Conservation (phyloP, 805 yeast genomes). For the Yarrowia porcina region DNA sequence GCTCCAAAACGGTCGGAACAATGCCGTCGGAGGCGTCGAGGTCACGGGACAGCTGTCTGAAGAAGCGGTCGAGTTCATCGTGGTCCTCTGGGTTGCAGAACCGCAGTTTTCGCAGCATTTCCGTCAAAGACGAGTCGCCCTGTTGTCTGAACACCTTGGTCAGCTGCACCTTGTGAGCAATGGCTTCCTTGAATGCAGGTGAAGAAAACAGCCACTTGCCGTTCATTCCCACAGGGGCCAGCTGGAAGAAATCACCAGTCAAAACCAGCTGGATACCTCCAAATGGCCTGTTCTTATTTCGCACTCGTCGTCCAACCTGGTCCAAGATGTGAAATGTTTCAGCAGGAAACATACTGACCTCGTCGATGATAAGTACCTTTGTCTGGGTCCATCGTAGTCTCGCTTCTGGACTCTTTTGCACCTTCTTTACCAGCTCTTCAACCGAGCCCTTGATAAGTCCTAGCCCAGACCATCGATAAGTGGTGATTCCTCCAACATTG, state of each 20-base stretch:
- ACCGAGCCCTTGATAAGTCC: constrained; percentile 63
- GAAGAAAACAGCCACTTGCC: constrained; percentile 62
- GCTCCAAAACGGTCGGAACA: constrained; percentile 82
- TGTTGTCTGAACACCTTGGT: constrained; percentile 82
- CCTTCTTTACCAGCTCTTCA: constrained; percentile 44
- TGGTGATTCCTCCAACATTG: constrained; percentile 79
- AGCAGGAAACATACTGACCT: constrained; percentile 90
- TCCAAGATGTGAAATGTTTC: constrained; percentile 68
- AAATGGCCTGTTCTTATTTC: constrained; percentile 64
- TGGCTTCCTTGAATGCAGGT: constrained; percentile 59
- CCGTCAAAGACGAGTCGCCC: constrained; percentile 62
- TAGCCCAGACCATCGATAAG: constrained; percentile 73
- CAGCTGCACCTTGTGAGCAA: constrained; percentile 61
- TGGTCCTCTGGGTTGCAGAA: constrained; percentile 54
- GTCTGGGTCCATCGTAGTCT: constrained; percentile 62
- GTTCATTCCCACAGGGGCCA: constrained; percentile 72
- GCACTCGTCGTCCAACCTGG: constrained; percentile 54
- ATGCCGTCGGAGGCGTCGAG: constrained; percentile 66
- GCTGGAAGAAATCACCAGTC: constrained; percentile 92
- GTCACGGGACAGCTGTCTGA: constrained; percentile 53
- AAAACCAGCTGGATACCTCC: constrained; percentile 90
- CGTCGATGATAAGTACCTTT: constrained; percentile 79
- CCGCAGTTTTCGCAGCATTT: constrained; percentile 78
- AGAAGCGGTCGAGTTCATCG: constrained; percentile 46
- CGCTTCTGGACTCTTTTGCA: constrained; percentile 46